Evolutionary conservation across 352 stramenopile species (phyloP).

Genomic region (Phytopythium helicoides): DNA sequence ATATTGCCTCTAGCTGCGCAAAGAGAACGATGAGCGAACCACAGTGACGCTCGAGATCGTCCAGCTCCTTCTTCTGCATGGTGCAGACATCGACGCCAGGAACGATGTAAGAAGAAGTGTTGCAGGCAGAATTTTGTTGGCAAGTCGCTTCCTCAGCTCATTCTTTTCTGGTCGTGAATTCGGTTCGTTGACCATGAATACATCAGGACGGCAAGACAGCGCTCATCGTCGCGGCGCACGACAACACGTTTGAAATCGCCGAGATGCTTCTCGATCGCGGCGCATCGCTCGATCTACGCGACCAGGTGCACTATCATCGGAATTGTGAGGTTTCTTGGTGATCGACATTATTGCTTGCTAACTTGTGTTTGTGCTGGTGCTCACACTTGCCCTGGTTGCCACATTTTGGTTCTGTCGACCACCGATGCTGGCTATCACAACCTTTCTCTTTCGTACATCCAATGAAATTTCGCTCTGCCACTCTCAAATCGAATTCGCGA

Average conservation of each 20-base stretch:
- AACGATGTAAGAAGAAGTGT: constrained; percentile 5
- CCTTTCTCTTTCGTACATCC: too few relatives aligned
- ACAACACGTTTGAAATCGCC: constrained; percentile 17
- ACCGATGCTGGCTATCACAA: too few relatives aligned
- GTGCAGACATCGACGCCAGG: constrained; percentile 11
- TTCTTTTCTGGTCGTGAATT: neutral
- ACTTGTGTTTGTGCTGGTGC: too few relatives aligned
- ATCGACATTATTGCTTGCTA: too few relatives aligned
- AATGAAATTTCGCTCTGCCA: too few relatives aligned
- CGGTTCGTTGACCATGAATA: neutral
- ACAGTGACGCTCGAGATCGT: constrained; percentile 6
- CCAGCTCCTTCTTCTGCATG: constrained; percentile 11
- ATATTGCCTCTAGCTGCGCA: constrained; percentile 11
- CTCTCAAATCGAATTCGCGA: neutral
- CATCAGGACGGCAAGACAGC: constrained; percentile 22
- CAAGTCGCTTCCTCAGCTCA: neutral
- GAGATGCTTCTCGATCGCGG: constrained; percentile 15
- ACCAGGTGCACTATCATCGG: constrained; percentile 10
- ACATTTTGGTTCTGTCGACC: too few relatives aligned
- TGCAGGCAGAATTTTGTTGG: neutral
- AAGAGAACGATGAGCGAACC: constrained; percentile 10
- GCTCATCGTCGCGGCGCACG: constrained; percentile 14
- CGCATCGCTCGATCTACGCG: constrained; percentile 9
- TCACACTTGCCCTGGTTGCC: too few relatives aligned
- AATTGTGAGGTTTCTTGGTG: neutral